Evolutionary conservation across 1,139 yeast genomes (phyloP), one percentile per base, ranked within the genome.

Genomic region (Nadsonia starkeyi-henricii): DNA sequence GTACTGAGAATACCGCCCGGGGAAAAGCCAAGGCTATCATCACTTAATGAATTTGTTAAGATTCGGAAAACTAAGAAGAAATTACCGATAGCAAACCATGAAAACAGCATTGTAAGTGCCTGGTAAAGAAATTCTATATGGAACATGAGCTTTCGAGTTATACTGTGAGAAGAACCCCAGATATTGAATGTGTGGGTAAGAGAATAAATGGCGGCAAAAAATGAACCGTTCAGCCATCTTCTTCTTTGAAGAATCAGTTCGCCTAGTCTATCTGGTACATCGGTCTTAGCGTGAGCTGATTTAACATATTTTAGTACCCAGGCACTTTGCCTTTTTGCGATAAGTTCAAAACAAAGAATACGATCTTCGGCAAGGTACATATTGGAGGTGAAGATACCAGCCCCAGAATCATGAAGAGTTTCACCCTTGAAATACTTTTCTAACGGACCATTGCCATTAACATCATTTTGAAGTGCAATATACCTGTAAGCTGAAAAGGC

Each of bases 311-410:
- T 72, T 54, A 84, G 71, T 19, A 80, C 68, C 75, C 86, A 84
- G 50, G 74, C 68, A 52, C 75, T 71, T 43, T 72, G 66, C 47
- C 70, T 67, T 57, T 84, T 84, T n/a, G 91, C 85, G 33, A 84
- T 85, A 50, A 84, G 71, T 63, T 84, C 93, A 65, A 81, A 84
- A 44, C 49, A 47, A 4, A 85, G 69, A 57, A 91, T 89, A 69
- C 98, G 81, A 66, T 91, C 98, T 67, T 91, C 98, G 0, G 98
- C 98, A 51, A 91, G 71, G 61, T 91, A 91, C 97, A 91, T 91
- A 63, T 91, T 91, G 2, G 96, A 95, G 46, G 93, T 88, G 61
- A 91, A 91, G 51, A 91, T 89, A 58, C 86, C 93, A 41, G 79
- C 73, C 45, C 72, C 70, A 41, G 71, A 68, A n/a, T 73, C 75